phyloP scores from a whole-genome alignment of 768 basidiomycete species.

The Kwoniella mangroviensis region DNA sequence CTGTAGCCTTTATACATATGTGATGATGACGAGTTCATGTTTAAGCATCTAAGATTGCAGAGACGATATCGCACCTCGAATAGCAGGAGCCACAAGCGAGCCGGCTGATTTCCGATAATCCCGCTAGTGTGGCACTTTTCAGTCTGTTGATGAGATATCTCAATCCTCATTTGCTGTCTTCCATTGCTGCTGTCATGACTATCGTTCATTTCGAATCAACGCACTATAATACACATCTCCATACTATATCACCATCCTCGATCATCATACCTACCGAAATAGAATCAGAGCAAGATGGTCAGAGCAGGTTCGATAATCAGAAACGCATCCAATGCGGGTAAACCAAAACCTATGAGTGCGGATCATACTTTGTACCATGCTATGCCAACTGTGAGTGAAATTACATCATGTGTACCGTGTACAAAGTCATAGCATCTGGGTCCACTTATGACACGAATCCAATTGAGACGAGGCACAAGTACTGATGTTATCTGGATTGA shows the following conservation, averaged over 20 bases:
- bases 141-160: slow-evolving; percentile 7
- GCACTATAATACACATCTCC: not conserved
- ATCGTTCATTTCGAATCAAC: not conserved
- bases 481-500: not conserved
- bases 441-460: not conserved
- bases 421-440: not conserved
- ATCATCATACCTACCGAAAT: not conserved
- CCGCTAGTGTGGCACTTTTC: not conserved
- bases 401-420: too few relatives aligned
- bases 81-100: not conserved
- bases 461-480: not conserved
- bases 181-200: too few relatives aligned
- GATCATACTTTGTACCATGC: slow-evolving; percentile 86
- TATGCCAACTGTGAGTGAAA: slow-evolving; percentile 49
- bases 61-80: too few relatives aligned
- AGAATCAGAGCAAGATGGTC: slow-evolving; percentile 17
- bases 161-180: slow-evolving; percentile 18
- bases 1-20: slow-evolving; percentile 8
- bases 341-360: slow-evolving; percentile 62
- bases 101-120: not conserved
- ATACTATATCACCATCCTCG: not conserved
- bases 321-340: slow-evolving; percentile 44
- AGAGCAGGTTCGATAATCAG: slow-evolving; percentile 36
- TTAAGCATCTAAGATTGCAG: not conserved
- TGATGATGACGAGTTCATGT: slow-evolving; percentile 1